Evolutionary conservation across 306 rosid species (phyloP).

Genomic region (Prunus fruticosa): DNA sequence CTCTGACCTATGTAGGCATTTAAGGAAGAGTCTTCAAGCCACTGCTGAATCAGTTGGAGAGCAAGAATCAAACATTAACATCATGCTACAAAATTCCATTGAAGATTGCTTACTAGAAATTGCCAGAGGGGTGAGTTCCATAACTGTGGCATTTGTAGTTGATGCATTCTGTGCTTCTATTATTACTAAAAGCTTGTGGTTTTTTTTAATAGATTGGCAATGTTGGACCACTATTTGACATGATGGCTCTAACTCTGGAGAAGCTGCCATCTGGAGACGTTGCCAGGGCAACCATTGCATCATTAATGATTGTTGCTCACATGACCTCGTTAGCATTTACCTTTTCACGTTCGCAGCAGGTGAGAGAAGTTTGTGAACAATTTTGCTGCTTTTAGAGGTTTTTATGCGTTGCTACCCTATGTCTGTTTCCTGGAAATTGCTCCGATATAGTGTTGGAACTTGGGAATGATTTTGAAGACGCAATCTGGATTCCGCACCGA

Average conservation of each 20-base stretch:
- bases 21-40: slow-evolving; percentile 88
- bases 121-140: slow-evolving; percentile 62
- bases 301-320: slow-evolving; percentile 72
- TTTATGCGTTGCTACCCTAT: background rate
- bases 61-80: slow-evolving; percentile 67
- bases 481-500: background rate
- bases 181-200: slow-evolving; percentile 10
- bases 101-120: slow-evolving; percentile 86
- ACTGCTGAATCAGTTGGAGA: slow-evolving; percentile 70
- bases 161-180: slow-evolving; percentile 19
- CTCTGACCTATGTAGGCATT: slow-evolving; percentile 92
- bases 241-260: slow-evolving; percentile 87
- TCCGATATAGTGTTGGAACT: background rate
- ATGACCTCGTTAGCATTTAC: slow-evolving; percentile 54
- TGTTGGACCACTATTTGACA: slow-evolving; percentile 68
- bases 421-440: background rate
- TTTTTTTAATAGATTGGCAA: slow-evolving; percentile 59
- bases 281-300: slow-evolving; percentile 79
- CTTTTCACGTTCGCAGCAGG: slow-evolving; percentile 64
- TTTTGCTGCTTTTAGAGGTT: background rate
- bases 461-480: background rate
- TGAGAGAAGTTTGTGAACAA: slow-evolving; percentile 19
- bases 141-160: background rate
- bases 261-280: slow-evolving; percentile 68
- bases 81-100: slow-evolving; percentile 77